Base-by-base conservation (phyloP, 106 monocot genomes). In the Gastrodia elata region DNA sequence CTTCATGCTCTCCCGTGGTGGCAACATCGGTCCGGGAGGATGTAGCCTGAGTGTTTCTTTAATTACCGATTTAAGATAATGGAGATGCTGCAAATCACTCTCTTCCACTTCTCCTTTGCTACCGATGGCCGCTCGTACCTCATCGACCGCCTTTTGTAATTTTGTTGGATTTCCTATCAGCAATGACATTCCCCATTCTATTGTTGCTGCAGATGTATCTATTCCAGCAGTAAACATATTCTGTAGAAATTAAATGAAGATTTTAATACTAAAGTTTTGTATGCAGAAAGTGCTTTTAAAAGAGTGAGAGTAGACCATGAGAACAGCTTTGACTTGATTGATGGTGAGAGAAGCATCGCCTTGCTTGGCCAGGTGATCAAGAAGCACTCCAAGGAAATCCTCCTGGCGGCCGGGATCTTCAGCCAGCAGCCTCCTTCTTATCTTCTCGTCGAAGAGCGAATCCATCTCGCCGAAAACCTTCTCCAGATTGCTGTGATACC, bases 41-140 rank as follows among this genome's bases (percentile, higher is more conserved):
- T 84, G 84, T 36, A 84, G 41, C 38, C 83, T 58, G 7, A 83
- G 30, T 1, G 71, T 41, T 73, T 84, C 84, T 32, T 80, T 84
- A 0, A 84, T 39, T 32, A 77, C 77, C 0, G 84, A 76, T 26
- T 77, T 80, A 25, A 84, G 44, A 56, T 77, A 81, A 5, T 39
- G 15, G 73, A 77, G 73, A 57, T 18, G 0, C 8, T 18, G 22
- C 8, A 70, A 28, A 4, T 69, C 27, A 8, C 25, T 58, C 8
- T 38, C 55, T 22, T 75, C 69, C 8, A 39, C 6, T 6, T 39
- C 26, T 0, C 33, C 57, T 33, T 30, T 25, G 6, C 44, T n/a
- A 20, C 5, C 14, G 24, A 58, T 6, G 9, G 22, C 42, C 8
- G 6, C 13, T 38, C 80, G 39, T 44, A 77, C 65, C n/a, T 84